Percentiles rank a stretch among this genome's conserved stretches.
phyloP scores from a whole-genome alignment of 257 asterid genomes.

The Solanum boliviense region DNA sequence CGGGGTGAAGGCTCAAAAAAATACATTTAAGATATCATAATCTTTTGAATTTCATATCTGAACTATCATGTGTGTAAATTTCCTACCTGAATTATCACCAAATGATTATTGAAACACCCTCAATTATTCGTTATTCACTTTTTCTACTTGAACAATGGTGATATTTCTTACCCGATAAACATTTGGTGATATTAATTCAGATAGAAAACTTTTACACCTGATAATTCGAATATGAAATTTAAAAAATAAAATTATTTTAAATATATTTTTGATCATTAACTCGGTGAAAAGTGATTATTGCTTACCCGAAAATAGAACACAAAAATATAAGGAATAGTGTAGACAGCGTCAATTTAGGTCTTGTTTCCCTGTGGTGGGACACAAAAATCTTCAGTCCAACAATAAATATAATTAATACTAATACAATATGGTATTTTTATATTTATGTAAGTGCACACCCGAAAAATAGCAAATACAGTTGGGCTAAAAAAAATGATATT shows the following conservation, averaged over 20 bases:
- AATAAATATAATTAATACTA: not conserved
- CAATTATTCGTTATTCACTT: not conserved
- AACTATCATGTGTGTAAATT: not conserved
- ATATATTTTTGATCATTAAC: not conserved
- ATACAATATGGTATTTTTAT: too few species aligned
- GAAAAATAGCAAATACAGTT: too few species aligned
- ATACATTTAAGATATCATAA: not conserved
- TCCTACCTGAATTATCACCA: not conserved
- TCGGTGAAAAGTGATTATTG: not conserved
- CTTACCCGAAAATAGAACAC: constrained; percentile 72
- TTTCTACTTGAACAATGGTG: not conserved
- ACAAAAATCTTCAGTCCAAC: not conserved
- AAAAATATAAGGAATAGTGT: constrained; percentile 57
- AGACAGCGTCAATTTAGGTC: constrained; percentile 45
- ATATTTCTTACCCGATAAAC: not conserved
- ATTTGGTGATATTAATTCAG: not conserved
- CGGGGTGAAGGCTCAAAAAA: not conserved
- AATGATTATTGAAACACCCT: not conserved
- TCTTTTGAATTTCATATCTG: not conserved
- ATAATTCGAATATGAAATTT: not conserved
- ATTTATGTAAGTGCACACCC: too few species aligned
- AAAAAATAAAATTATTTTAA: not conserved
- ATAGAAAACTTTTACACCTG: too few species aligned
- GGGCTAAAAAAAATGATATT: too few species aligned
- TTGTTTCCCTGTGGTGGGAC: constrained; percentile 44